phyloP scores from a whole-genome alignment of 2,329 filamentous ascomycete genomes.

The Anthostomella pinea region DNA sequence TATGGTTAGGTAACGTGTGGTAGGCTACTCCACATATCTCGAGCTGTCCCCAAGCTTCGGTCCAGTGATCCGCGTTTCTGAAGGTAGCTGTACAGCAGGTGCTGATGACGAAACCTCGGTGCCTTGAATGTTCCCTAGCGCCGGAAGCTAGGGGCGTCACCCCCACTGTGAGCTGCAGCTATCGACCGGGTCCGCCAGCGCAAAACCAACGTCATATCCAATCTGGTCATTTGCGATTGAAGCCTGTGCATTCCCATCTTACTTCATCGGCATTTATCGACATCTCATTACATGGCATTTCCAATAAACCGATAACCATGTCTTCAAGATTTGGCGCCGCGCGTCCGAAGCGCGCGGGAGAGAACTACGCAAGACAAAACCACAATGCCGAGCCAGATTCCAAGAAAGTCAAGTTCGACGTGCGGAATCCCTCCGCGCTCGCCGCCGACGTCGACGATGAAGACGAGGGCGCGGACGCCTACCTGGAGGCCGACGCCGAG shows the following conservation, averaged over 20 bases:
- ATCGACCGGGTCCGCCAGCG: constrained; percentile 13
- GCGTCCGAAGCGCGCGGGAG: constrained; percentile 78
- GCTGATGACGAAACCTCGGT: constrained; percentile 19
- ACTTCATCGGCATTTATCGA: neutral
- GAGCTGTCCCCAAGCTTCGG: no score
- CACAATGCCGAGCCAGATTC: constrained; percentile 53
- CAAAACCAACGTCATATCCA: constrained; percentile 29
- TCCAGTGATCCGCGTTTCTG: no score
- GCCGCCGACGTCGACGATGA: constrained; percentile 73
- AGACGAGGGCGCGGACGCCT: constrained; percentile 50
- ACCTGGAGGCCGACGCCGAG: constrained; percentile 88
- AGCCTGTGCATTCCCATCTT: constrained; percentile 4
- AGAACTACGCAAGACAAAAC: constrained; percentile 75
- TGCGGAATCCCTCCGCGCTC: constrained; percentile 89
- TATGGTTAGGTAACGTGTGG: no score
- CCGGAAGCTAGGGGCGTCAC: constrained; percentile 4
- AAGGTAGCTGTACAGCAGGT: constrained; percentile 11
- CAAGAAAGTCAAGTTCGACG: constrained; percentile 89
- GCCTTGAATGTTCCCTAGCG: neutral
- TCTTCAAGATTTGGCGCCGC: constrained; percentile 61
- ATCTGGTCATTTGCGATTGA: constrained; percentile 5
- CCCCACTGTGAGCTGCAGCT: constrained; percentile 20
- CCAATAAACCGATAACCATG: constrained; percentile 36
- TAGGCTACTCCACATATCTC: neutral
- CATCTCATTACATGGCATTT: constrained; percentile 3